Evolutionary conservation across 2,329 filamentous ascomycete genomes (phyloP).

Genomic region (Aspergillus udagawae): DNA sequence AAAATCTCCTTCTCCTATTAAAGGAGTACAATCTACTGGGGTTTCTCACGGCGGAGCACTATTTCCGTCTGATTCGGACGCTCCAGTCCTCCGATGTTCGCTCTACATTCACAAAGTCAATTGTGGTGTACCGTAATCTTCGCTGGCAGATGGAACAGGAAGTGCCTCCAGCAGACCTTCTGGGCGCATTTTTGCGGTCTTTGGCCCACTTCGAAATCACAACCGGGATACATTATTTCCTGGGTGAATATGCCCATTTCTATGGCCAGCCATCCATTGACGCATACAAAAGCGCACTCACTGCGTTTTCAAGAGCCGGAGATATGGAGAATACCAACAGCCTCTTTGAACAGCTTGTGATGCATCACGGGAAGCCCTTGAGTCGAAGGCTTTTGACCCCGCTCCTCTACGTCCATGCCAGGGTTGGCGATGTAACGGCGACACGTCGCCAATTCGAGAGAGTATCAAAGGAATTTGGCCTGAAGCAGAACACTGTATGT

Average conservation of each 20-base stretch:
- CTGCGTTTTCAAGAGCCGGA: constrained; percentile 44
- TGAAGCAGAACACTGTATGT: constrained; percentile 55
- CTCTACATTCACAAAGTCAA: constrained; percentile 24
- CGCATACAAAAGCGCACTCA: constrained; percentile 36
- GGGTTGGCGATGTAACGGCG: constrained; percentile 59
- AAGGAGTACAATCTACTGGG: constrained; percentile 21
- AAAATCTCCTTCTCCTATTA: constrained; percentile 29
- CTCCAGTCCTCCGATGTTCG: constrained; percentile 25
- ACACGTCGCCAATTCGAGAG: constrained; percentile 60
- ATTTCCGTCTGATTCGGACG: constrained; percentile 26
- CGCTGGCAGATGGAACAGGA: constrained; percentile 29
- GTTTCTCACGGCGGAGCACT: constrained; percentile 23
- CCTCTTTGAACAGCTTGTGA: constrained; percentile 43
- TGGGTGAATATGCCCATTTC: constrained; percentile 37
- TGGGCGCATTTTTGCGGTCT: constrained; percentile 22
- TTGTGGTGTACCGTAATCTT: constrained; percentile 41
- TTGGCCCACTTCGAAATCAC: constrained; percentile 30
- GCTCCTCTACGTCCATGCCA: constrained; percentile 68
- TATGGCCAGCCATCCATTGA: constrained; percentile 27
- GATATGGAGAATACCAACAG: constrained; percentile 43
- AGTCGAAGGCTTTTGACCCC: constrained; percentile 42
- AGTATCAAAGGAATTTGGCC: constrained; percentile 53
- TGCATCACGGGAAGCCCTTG: constrained; percentile 33
- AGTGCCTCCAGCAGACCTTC: constrained; percentile 17
- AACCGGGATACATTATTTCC: constrained; percentile 35